phyloP scores from a whole-genome alignment of 208 protist genomes.

The Trypanosoma scelopori region DNA sequence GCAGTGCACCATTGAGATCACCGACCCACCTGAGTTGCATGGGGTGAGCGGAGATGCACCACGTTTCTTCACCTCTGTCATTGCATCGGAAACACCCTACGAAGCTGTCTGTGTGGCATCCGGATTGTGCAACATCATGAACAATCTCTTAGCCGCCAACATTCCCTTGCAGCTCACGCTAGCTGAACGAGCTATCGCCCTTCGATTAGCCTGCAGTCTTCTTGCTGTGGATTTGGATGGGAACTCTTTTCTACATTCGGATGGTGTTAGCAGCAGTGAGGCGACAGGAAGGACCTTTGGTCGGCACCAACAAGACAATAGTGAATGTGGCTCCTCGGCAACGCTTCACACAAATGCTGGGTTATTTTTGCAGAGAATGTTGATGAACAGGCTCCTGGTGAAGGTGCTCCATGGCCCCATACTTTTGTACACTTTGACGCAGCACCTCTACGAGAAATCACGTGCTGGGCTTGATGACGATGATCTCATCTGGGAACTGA shows the following conservation, averaged over 20 bases:
- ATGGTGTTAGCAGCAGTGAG: not conserved
- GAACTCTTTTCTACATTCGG: not conserved
- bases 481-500: constrained; percentile 13
- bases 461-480: not conserved
- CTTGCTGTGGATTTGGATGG: constrained; percentile 19
- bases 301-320: not conserved
- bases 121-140: constrained; percentile 26
- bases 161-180: constrained; percentile 19
- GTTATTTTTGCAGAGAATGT: constrained; percentile 14
- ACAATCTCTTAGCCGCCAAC: constrained; percentile 6
- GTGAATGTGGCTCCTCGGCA: not conserved
- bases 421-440: constrained; percentile 26
- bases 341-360: constrained; percentile 11
- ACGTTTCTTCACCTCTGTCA: constrained; percentile 14
- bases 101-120: constrained; percentile 25
- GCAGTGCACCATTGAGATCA: constrained; percentile 20
- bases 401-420: constrained; percentile 22
- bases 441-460: constrained; percentile 20
- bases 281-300: not conserved
- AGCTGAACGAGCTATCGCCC: constrained; percentile 5
- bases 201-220: constrained; percentile 29
- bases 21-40: constrained; percentile 3
- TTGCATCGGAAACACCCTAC: constrained; percentile 16
- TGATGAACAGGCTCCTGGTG: constrained; percentile 17
- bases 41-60: not conserved